Evolutionary conservation across 345 rosid species (phyloP).

Genomic region (Abelmoschus esculentus): DNA sequence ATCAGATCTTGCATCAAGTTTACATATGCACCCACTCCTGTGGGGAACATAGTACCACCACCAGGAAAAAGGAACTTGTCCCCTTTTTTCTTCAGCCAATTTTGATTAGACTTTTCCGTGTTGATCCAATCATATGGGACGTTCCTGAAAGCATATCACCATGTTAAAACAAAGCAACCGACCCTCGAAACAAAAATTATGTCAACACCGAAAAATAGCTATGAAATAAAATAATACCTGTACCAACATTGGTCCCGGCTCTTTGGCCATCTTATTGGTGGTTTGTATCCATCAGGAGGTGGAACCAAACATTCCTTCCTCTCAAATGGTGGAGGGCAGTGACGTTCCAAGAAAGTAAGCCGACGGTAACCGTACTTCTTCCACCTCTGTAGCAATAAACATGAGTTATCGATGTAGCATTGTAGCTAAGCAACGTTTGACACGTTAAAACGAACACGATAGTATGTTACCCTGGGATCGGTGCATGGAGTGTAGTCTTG

Average conservation of each 20-base stretch:
- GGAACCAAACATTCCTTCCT: slow-evolving; percentile 90
- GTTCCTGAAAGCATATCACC: slow-evolving; percentile 52
- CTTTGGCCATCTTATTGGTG: slow-evolving; percentile 92
- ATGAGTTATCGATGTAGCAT: slow-evolving; percentile 1
- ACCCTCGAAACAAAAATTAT: background rate
- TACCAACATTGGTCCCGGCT: slow-evolving; percentile 92
- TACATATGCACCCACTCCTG: slow-evolving; percentile 88
- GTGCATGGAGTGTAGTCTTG: slow-evolving; percentile 99
- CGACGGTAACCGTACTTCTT: slow-evolving; percentile 73
- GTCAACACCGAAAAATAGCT: background rate
- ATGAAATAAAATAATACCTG: slow-evolving; percentile 43
- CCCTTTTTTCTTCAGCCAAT: slow-evolving; percentile 88
- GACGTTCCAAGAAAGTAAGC: slow-evolving; percentile 91
- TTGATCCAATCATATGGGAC: slow-evolving; percentile 98
- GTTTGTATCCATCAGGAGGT: slow-evolving; percentile 89
- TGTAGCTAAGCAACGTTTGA: background rate
- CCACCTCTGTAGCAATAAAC: slow-evolving; percentile 64
- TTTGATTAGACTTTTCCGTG: slow-evolving; percentile 87
- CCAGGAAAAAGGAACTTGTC: slow-evolving; percentile 93
- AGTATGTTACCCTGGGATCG: slow-evolving; percentile 69
- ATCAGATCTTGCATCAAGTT: slow-evolving; percentile 88
- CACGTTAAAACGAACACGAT: background rate
- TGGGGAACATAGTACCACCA: slow-evolving; percentile 98
- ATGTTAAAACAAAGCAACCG: slow-evolving; percentile 6
- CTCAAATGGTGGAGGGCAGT: slow-evolving; percentile 82